Base-by-base conservation (phyloP, 1,139 yeast species). In the Lodderomyces margitis region DNA sequence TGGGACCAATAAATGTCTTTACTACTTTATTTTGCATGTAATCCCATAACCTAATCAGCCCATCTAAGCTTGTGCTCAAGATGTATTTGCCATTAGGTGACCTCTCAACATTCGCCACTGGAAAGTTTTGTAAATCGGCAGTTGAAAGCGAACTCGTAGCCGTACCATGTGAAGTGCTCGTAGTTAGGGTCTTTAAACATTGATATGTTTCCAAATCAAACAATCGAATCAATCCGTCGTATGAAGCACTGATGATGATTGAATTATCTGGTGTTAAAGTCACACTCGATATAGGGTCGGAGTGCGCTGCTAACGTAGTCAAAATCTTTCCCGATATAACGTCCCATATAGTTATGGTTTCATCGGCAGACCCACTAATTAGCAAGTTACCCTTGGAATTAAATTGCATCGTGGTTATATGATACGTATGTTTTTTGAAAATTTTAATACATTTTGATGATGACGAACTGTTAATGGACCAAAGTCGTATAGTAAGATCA, bases 141-240 rank as follows among this genome's bases (percentile, higher is more conserved):
- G 76, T 71, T 21, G 75, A 82, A 11, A 37, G 20, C 0, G 91
- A 87, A 14, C 82, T 79, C 17, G 80, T 81, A 0, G 77, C 72
- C 5, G 77, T 77, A 43, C 68, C 71, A 35, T 83, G 75, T 15
- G 32, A 28, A 46, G 84, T 81, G 54, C 70, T 72, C 52, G 83
- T 84, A 17, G 92, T 88, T 49, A 92, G 65, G 0, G 98, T 92
- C 56, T 88, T 87, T 50, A 92, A 68, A 64, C 98, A 92, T 52
- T 89, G 96, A 2, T 97, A 97, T 0, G 95, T 75, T 40, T 80
- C 83, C 28, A 91, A 77, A 61, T 91, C 98, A 70, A 95, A 92
- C 27, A 92, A 65, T 42, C 98, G 70, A 78, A 87, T 81, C 47
- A 86, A 69, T 3, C 98, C 98, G 61, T 92, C 98, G 57, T 84